Conservation (phyloP, 1,284 basidiomycete species). For the Rhodotorula sp. region DNA sequence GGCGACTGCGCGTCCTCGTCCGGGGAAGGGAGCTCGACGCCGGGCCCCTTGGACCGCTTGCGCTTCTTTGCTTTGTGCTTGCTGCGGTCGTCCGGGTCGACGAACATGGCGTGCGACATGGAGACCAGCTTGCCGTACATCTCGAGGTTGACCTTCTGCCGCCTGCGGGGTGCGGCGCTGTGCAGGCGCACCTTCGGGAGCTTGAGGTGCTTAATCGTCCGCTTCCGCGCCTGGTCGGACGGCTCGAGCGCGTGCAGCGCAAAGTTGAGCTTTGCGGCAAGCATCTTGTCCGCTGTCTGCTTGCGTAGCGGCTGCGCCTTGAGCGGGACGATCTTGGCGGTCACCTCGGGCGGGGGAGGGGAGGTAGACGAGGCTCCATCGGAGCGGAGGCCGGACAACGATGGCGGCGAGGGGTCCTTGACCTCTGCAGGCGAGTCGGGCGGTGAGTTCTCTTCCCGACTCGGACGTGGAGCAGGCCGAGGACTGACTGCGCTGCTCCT, state of each 20-base stretch:
- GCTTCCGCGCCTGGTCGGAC: not conserved
- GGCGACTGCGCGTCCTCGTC: not conserved
- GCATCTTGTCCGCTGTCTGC: constrained; percentile 21
- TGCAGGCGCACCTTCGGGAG: not conserved
- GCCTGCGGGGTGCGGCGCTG: constrained; percentile 16
- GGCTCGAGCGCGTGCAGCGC: constrained; percentile 4
- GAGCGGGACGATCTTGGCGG: constrained; percentile 5
- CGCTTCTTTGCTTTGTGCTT: constrained; percentile 4
- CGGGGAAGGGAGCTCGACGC: too few relatives aligned
- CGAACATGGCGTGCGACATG: not conserved
- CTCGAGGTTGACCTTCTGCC: constrained; percentile 30
- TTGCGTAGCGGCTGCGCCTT: constrained; percentile 23
- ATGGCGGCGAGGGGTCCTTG: not conserved
- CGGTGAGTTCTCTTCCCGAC: not conserved
- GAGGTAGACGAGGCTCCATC: constrained; percentile 2
- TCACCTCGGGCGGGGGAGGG: not conserved
- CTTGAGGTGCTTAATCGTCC: not conserved
- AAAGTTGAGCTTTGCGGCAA: not conserved
- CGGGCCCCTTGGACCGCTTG: not conserved
- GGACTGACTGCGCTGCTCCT: constrained; percentile 11
- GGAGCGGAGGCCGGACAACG: constrained; percentile 6
- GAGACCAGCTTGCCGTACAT: constrained; percentile 2
- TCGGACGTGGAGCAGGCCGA: too few relatives aligned
- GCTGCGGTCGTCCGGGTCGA: not conserved
- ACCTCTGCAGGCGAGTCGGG: not conserved